Evolutionary conservation across 1,284 basidiomycete genomes (phyloP), one percentile per base, ranked within the genome.

Genomic region (Athelia sp.): DNA sequence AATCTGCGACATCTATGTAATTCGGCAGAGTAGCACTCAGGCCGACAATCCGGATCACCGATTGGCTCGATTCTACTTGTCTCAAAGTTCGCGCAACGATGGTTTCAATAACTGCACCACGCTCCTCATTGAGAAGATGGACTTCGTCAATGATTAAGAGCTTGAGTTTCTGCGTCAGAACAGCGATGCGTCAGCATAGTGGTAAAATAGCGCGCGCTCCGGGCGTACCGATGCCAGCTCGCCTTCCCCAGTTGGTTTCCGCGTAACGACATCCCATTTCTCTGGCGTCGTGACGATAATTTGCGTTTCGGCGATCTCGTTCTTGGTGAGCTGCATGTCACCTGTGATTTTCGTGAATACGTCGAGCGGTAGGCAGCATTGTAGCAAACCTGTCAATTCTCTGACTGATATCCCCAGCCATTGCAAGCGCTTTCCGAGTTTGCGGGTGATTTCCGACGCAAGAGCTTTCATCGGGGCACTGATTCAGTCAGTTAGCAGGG

Each of bases 251-350:
- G 91, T 93, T 0, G 96, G 94, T 65, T 98, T 99, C 52, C 97
- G 78, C 6, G 97, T 99, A 1, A 99, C 97, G 0, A 99, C 97
- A 59, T 99, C 97, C 97, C 97, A 99, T 68, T 99, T 99, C 65
- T 99, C 97, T 0, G 97, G 97, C 1, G 97, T 99, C 0, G 97
- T 99, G 11, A 99, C 94, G 54, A 99, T 98, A 51, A 99, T 90
- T 63, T 99, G 97, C 14, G 97, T 99, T 65, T 92, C 87, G 2
- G 87, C 87, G 53, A 99, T 96, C 69, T 99, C 96, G 26, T 85
- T 80, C 62, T 90, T 88, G 2, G 97, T 96, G 64, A 99, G 71
- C 65, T 99, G 97, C 95, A 99, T 99, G 63, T 99, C 97, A 67
- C 97, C 95, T 85, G 54, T 15, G 22, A 22, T 24, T 17, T 38